These are phyloP conservation scores for Tritrichomonas musculus DNA, from an alignment of 208 protist genomes.

Conservation along the genomic window DNA sequence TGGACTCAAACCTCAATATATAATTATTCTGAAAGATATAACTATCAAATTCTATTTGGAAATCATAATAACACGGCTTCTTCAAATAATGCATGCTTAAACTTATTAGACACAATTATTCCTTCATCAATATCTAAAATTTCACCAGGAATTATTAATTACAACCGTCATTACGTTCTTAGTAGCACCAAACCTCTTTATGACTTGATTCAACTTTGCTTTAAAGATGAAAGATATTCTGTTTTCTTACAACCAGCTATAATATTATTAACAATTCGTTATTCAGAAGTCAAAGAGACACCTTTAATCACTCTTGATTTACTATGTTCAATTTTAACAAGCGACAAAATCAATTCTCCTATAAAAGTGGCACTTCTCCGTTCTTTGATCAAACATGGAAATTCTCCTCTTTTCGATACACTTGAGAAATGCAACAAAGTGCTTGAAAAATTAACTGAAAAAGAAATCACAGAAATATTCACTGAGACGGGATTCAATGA, in stretches of 20 bases:
- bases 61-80: background rate
- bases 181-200: background rate
- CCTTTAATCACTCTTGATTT: background rate
- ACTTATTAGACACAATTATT: background rate
- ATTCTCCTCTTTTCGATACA: background rate
- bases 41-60: background rate
- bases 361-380: background rate
- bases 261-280: background rate
- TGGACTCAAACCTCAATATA: background rate
- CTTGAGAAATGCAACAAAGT: background rate
- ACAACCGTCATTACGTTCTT: background rate
- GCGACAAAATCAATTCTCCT: background rate
- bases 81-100: background rate
- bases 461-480: background rate
- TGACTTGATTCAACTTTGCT: background rate
- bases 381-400: background rate
- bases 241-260: background rate
- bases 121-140: background rate
- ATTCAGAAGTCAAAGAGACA: background rate
- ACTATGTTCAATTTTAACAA: background rate
- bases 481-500: background rate
- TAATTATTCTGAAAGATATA: background rate
- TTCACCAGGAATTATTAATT: background rate
- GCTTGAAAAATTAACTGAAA: background rate
- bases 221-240: conserved; percentile 1